A percentile compares a stretch with the other conserved stretches of the same genome.
These are phyloP conservation scores for Didymella sp. DNA, from an alignment of 2,329 filamentous ascomycete species.

Conservation along the genomic window DNA sequence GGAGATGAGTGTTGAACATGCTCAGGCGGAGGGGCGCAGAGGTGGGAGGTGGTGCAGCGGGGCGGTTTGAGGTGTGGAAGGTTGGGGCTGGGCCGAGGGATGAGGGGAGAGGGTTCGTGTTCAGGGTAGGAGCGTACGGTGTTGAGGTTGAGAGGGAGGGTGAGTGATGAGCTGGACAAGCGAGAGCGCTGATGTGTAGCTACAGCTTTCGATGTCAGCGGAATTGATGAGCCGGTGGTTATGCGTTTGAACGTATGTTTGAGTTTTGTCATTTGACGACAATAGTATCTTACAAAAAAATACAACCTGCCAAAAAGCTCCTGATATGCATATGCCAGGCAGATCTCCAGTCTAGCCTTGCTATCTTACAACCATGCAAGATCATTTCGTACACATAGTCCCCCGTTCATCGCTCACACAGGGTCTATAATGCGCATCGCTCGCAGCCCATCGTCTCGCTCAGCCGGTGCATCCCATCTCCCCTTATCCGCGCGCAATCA, in stretches of 20 bases:
- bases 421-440: neutral
- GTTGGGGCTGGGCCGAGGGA: constrained; percentile 22
- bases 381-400: constrained; percentile 16
- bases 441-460: neutral
- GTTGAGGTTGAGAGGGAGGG: constrained; percentile 17
- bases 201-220: neutral
- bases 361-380: constrained; percentile 19
- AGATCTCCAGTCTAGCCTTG: neutral
- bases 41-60: constrained; percentile 48
- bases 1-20: constrained; percentile 50
- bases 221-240: neutral
- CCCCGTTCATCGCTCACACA: neutral
- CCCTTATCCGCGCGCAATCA: constrained; percentile 33
- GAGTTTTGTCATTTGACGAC: constrained; percentile 8
- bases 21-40: constrained; percentile 43
- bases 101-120: constrained; percentile 35
- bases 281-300: constrained; percentile 17
- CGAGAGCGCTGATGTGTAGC: neutral
- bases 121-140: constrained; percentile 30
- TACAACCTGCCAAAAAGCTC: constrained; percentile 13
- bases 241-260: constrained; percentile 4
- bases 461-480: neutral
- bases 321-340: constrained; percentile 18
- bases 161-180: neutral
- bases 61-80: constrained; percentile 46